Evolutionary conservation across 805 yeast genomes (phyloP).

Genomic region (Ogataea populi-albae): DNA sequence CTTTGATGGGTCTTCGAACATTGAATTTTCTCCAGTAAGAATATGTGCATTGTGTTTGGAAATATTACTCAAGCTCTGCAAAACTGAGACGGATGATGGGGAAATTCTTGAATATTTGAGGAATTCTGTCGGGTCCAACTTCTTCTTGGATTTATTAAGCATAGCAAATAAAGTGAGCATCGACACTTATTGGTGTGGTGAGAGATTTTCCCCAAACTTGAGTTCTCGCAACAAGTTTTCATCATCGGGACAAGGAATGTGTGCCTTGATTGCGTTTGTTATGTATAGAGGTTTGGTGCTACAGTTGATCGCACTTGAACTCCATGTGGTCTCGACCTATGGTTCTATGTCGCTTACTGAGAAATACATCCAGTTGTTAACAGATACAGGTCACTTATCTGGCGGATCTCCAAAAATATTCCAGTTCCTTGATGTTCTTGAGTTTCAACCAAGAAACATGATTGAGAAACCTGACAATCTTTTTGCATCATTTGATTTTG

Average conservation of each 20-base stretch:
- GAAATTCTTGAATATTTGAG: slow-evolving; percentile 53
- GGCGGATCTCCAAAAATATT: slow-evolving; percentile 66
- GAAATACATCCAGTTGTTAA: slow-evolving; percentile 51
- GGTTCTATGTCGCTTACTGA: slow-evolving; percentile 51
- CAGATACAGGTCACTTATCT: slow-evolving; percentile 46
- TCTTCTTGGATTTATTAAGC: slow-evolving; percentile 50
- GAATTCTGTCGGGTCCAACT: slow-evolving; percentile 33
- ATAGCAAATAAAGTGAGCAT: slow-evolving; percentile 54
- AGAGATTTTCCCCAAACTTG: slow-evolving; percentile 42
- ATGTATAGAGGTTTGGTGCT: slow-evolving; percentile 58
- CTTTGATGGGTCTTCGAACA: slow-evolving; percentile 35
- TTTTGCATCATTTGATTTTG: slow-evolving; percentile 38
- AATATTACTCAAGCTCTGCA: slow-evolving; percentile 59
- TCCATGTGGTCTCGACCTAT: slow-evolving; percentile 52
- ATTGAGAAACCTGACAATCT: slow-evolving; percentile 39
- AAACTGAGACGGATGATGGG: slow-evolving; percentile 51
- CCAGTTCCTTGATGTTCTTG: slow-evolving; percentile 67
- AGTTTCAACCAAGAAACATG: slow-evolving; percentile 47
- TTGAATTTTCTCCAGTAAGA: slow-evolving; percentile 55
- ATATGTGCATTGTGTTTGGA: slow-evolving; percentile 59
- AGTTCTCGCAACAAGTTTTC: slow-evolving; percentile 34
- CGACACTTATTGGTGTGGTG: slow-evolving; percentile 54
- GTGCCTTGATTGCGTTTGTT: slow-evolving; percentile 60
- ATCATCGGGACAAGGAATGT: slow-evolving; percentile 38
- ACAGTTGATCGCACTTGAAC: slow-evolving; percentile 66